Conservation (phyloP, 441 rosid species). For the Pelargonium australe region DNA sequence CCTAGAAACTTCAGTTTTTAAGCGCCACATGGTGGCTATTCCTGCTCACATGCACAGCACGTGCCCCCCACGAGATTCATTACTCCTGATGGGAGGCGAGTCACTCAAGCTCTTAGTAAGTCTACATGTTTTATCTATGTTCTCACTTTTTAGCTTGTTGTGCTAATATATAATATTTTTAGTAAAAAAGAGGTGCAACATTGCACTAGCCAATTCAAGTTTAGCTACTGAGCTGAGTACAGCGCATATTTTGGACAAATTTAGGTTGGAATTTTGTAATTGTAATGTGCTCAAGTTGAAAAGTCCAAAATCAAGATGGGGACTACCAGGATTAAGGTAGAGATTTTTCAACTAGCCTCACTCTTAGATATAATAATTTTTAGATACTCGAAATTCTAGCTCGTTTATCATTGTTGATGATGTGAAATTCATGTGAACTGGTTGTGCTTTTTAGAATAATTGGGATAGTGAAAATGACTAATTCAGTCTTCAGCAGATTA, state of each 20-base stretch:
- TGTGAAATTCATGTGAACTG: not conserved
- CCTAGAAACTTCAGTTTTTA: constrained; percentile 1
- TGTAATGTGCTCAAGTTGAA: constrained; percentile 1
- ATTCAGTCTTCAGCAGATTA: not conserved
- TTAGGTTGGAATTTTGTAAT: not conserved
- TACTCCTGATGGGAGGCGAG: not conserved
- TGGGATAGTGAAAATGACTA: not conserved
- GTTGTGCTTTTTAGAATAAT: not conserved
- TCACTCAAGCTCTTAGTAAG: not conserved
- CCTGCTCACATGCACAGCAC: not conserved
- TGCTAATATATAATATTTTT: not conserved
- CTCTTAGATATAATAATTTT: not conserved
- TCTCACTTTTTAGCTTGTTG: not conserved
- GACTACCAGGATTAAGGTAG: not conserved
- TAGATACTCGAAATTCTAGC: not conserved
- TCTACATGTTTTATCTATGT: not conserved
- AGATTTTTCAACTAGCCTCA: not conserved
- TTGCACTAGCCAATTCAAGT: not conserved
- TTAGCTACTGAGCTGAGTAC: not conserved
- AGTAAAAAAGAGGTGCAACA: not conserved
- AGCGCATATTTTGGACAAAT: not conserved
- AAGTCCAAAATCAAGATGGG: not conserved
- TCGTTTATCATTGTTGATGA: not conserved
- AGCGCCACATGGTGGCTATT: constrained; percentile 6
- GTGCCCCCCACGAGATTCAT: constrained; percentile 4